Percentiles rank a stretch among this genome's conserved stretches.
These are phyloP conservation scores for Alternaria ethzedia DNA, from an alignment of 2,329 filamentous ascomycete genomes.

Conservation along the genomic window DNA sequence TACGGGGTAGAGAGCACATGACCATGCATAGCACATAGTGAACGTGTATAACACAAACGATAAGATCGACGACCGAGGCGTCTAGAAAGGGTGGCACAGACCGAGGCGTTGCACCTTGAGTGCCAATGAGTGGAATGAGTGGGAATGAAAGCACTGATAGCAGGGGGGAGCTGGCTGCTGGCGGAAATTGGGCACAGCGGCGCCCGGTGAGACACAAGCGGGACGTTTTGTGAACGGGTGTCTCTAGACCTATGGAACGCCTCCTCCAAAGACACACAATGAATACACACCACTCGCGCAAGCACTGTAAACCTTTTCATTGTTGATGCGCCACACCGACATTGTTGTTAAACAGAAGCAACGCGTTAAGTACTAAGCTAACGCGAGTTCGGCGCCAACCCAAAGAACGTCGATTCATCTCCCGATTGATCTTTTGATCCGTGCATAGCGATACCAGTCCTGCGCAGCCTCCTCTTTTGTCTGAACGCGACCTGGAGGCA, in stretches of 20 bases:
- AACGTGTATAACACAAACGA: constrained; percentile 6
- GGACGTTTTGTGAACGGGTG: constrained; percentile 10
- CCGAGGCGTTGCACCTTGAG: constrained; percentile 7
- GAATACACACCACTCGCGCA: background rate
- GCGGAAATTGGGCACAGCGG: constrained; percentile 17
- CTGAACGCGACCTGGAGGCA: constrained; percentile 24
- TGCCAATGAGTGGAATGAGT: background rate
- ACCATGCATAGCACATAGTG: constrained; percentile 2
- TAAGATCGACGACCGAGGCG: background rate
- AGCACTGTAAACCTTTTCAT: background rate
- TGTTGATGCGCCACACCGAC: constrained; percentile 3
- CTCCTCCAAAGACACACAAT: background rate
- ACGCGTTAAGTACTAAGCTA: constrained; percentile 8
- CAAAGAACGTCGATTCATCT: constrained; percentile 17
- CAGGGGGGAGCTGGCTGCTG: constrained; percentile 14
- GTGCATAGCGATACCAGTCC: constrained; percentile 20
- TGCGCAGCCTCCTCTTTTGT: constrained; percentile 21
- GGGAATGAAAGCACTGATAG: constrained; percentile 11
- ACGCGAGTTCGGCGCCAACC: constrained; percentile 8
- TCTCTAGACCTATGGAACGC: background rate
- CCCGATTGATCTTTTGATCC: constrained; percentile 13
- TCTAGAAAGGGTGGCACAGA: constrained; percentile 4
- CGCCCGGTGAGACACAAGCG: constrained; percentile 13
- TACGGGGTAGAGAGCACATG: background rate
- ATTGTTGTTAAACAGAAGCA: constrained; percentile 11